Conservation (phyloP, 2,329 filamentous ascomycete genomes). For the Cytospora piceae region DNA sequence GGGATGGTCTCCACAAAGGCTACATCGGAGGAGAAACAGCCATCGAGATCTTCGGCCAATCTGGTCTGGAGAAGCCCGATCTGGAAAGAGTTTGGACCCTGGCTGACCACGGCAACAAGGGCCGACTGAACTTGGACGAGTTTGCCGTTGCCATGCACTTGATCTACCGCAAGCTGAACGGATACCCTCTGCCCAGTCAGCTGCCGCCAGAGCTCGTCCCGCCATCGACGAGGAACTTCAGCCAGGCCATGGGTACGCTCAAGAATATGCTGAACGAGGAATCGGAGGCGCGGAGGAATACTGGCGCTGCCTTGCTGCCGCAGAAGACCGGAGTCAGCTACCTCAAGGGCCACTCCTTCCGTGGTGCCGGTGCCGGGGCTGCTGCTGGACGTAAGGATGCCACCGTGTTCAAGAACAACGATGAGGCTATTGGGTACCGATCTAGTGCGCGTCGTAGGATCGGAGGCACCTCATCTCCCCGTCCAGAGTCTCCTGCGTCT, state of each 20-base stretch:
- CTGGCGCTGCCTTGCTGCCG: constrained; percentile 86
- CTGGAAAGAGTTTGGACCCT: constrained; percentile 94
- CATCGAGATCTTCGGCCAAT: constrained; percentile 96
- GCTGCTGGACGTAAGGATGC: constrained; percentile 80
- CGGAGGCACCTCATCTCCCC: constrained; percentile 73
- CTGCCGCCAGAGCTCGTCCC: constrained; percentile 92
- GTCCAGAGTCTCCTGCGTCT: constrained; percentile 75
- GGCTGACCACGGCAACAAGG: constrained; percentile 91
- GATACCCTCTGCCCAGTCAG: constrained; percentile 86
- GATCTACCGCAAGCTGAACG: constrained; percentile 96
- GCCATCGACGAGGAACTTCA: constrained; percentile 91
- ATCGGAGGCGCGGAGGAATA: constrained; percentile 85
- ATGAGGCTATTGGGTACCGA: constrained; percentile 88
- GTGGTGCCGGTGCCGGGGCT: constrained; percentile 58
- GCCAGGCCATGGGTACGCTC: constrained; percentile 88
- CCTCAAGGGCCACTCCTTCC: constrained; percentile 93
- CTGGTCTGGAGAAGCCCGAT: constrained; percentile 87
- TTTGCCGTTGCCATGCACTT: constrained; percentile 99
- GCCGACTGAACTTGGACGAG: constrained; percentile 91
- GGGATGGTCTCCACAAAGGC: constrained; percentile 93
- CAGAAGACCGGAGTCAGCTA: constrained; percentile 99
- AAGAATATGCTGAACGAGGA: constrained; percentile 89
- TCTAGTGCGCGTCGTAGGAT: constrained; percentile 90
- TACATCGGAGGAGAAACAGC: constrained; percentile 91
- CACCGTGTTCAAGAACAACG: constrained; percentile 95